Evolutionary conservation across 1,284 basidiomycete species (phyloP), one percentile per base, ranked within the genome.

Genomic region (Singerocomus inundabilis): DNA sequence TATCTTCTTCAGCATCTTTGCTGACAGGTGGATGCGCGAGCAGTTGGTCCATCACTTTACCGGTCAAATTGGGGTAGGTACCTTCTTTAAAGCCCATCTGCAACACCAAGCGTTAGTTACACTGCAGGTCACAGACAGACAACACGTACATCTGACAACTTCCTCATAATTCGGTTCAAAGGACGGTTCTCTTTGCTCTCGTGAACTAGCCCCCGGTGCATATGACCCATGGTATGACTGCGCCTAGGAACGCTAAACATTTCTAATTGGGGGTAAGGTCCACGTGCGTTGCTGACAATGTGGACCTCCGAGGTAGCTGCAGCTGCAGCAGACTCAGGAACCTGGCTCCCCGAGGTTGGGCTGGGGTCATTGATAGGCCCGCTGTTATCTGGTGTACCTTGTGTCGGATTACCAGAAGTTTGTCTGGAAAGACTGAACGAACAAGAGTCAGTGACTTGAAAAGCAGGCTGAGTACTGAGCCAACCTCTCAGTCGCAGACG

Each of bases 61-160:
- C 64, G 12, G 70, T 65, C 54, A 88, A 64, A 35, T 71, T 71
- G 18, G 85, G 81, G 62, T 81, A 76, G 24, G 72, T 69, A 34
- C 63, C 65, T 48, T 81, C 72, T 12, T 79, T 80, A 60, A 89
- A 86, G 12, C 87, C 86, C 85, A 89, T 88, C 85, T 89, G 52
- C 3, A 57, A 48, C 32, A 47, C 30, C n/a, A 31, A 43, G 15
- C 9, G 45, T 66, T 30, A 66, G 44, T 43, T 6, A 44, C 39
- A 39, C 33, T 21, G 10, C 24, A 11, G 21, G 56, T 39, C 36
- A 32, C 29, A 52, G 55, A 35, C 39, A 57, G 50, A 55, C 40
- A 51, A 55, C 48, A 48, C 62, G 36, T 49, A 67, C 70, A 13
- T 82, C 81, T 49, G 75, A 73, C 18, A 83, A 61, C 58, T 78